Evolutionary conservation across 2,329 filamentous ascomycete species (phyloP).

Genomic region (Sporothrix variecibatus): DNA sequence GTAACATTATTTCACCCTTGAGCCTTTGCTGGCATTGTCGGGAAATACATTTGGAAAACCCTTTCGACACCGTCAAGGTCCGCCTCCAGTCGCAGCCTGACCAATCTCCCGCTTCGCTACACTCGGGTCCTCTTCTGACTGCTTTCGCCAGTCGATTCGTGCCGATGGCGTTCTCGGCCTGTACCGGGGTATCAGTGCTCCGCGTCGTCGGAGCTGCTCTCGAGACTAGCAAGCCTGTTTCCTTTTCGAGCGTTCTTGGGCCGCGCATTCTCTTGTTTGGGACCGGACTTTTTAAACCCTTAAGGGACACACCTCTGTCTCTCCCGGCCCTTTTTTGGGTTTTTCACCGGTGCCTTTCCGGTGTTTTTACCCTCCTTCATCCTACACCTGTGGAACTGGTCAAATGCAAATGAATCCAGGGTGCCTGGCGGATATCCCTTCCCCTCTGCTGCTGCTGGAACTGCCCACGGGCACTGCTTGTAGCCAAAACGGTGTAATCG

Average conservation of each 20-base stretch:
- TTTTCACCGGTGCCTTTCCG: slow-evolving; percentile 76
- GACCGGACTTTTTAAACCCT: slow-evolving; percentile 49
- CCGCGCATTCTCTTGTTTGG: slow-evolving; percentile 64
- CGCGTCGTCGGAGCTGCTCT: slow-evolving; percentile 86
- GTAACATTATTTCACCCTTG: slow-evolving; percentile 24
- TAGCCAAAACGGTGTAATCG: slow-evolving; percentile 43
- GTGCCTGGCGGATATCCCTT: slow-evolving; percentile 61
- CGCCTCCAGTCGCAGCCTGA: slow-evolving; percentile 94
- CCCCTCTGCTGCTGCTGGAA: slow-evolving; percentile 37
- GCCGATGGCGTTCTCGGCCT: slow-evolving; percentile 78
- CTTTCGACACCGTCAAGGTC: slow-evolving; percentile 98
- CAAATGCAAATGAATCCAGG: slow-evolving; percentile 97
- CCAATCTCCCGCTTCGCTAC: slow-evolving; percentile 77
- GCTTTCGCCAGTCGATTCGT: slow-evolving; percentile 82
- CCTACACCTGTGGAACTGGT: slow-evolving; percentile 95
- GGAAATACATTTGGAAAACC: slow-evolving; percentile 98
- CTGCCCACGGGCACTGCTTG: slow-evolving; percentile 42
- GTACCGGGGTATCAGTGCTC: slow-evolving; percentile 91
- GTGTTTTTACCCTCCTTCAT: slow-evolving; percentile 88
- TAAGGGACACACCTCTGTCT: slow-evolving; percentile 64
- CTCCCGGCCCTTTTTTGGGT: slow-evolving; percentile 55
- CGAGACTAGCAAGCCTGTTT: slow-evolving; percentile 94
- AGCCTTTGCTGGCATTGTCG: slow-evolving; percentile 82
- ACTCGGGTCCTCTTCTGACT: slow-evolving; percentile 86
- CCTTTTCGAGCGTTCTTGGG: slow-evolving; percentile 82